Evolutionary conservation across 495 filamentous ascomycete species (phyloP), one percentile per base, ranked within the genome.

Genomic region (Lasiosphaeris hirsuta): DNA sequence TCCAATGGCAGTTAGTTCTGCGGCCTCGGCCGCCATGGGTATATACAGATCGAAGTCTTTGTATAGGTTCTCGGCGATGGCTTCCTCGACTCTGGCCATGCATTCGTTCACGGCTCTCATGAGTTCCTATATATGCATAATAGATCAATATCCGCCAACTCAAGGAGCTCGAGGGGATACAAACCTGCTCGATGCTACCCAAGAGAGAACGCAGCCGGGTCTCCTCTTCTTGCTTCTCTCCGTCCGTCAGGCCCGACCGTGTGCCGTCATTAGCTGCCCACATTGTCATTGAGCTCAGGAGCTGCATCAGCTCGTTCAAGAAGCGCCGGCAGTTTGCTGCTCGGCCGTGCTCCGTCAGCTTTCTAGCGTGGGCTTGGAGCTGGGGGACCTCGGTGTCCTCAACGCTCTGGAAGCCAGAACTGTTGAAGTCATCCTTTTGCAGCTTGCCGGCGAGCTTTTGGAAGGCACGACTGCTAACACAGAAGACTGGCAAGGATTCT

Each of bases 381-480:
- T 78, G 73, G 0, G 86, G 86, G 34, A 89, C 79, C 63, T 83
- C 81, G 0, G 79, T 75, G 42, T 69, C 71, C 7, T 71, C 59
- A 15, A 55, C 6, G 14, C 58, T 64, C 38, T 50, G 38, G 54
- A 70, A 75, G 4, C 71, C 71, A 36, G 83, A 76, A 34, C 40
- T 60, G 45, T 60, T 35, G 69, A 79, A 57, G n/a, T 67, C 51
- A 33, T 72, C 70, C 18, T 64, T 65, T 33, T 70, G 62, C 6
- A 87, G 60, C 4, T 81, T 78, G 13, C 82, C 83, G 38, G 70
- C 71, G 11, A 88, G 65, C 46, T 84, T 82, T 57, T 87, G 83
- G 48, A 86, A 88, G 0, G 78, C 85, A 19, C 80, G 69, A 44
- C 78, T 80, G 46, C 78, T 82, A 8, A 86, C 82, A 57, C 84